phyloP scores from a whole-genome alignment of 129 eudicot genomes.

The Cynara cardunculus region DNA sequence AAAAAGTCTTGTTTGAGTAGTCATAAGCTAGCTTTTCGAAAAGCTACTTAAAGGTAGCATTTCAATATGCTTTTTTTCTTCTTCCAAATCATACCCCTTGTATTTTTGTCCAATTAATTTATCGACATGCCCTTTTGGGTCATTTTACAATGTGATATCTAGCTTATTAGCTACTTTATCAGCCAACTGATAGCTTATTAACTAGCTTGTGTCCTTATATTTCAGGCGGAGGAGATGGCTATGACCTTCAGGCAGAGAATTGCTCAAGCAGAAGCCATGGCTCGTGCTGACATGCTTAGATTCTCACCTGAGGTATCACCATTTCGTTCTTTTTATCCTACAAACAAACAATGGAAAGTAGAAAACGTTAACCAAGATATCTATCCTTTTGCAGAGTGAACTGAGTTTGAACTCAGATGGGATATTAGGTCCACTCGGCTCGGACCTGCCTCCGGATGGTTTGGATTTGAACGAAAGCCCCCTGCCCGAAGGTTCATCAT shows the following conservation, averaged over 20 bases:
- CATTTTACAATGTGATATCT: no score
- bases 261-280: constrained; percentile 99
- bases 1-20: no score
- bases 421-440: constrained; percentile 52
- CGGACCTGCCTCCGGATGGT: constrained; percentile 71
- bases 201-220: neutral
- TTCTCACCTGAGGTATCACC: constrained; percentile 84
- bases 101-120: no score
- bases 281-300: constrained; percentile 96
- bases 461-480: constrained; percentile 61
- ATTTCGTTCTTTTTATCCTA: neutral
- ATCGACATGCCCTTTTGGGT: no score
- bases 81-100: no score
- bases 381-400: constrained; percentile 51
- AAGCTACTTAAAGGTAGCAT: no score
- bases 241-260: constrained; percentile 89
- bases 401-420: constrained; percentile 61
- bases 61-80: no score
- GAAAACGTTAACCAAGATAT: neutral
- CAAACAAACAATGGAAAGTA: neutral
- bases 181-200: neutral
- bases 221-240: constrained; percentile 99
- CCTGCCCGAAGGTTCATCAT: constrained; percentile 33
- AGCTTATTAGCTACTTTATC: neutral
- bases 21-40: no score